A percentile compares a stretch with the other conserved stretches of the same genome.
Conservation (phyloP, 2,329 filamentous ascomycete genomes). For the Fusarium albidum region DNA sequence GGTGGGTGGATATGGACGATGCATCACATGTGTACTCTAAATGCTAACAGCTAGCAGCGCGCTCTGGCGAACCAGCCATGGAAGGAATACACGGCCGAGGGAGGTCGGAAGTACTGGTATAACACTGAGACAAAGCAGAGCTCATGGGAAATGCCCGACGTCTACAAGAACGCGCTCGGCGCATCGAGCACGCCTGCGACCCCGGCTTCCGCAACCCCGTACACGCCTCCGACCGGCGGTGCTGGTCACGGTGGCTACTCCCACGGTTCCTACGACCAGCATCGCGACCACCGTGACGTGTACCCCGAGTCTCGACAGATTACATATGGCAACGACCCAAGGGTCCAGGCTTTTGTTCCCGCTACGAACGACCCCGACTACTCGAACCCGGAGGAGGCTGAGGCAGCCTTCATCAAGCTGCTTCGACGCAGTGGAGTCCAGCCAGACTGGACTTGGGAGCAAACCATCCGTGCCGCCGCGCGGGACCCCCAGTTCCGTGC, state of each 20-base stretch:
- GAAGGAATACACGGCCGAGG: conserved; percentile 89
- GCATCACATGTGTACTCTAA: not conserved
- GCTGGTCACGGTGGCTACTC: conserved; percentile 44
- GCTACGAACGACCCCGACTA: conserved; percentile 80
- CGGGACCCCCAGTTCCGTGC: conserved; percentile 93
- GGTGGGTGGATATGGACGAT: conserved; percentile 57
- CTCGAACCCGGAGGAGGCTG: conserved; percentile 82
- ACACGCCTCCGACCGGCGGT: conserved; percentile 48
- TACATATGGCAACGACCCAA: conserved; percentile 63
- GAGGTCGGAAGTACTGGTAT: conserved; percentile 94
- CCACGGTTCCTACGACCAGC: conserved; percentile 47
- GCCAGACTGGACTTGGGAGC: conserved; percentile 92
- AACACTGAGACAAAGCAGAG: conserved; percentile 92
- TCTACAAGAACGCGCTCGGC: conserved; percentile 78
- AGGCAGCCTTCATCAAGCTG: conserved; percentile 91
- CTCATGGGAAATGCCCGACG: conserved; percentile 92
- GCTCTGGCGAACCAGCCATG: conserved; percentile 85
- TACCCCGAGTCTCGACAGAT: conserved; percentile 66
- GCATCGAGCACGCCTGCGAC: conserved; percentile 57
- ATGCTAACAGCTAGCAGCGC: conserved; percentile 60
- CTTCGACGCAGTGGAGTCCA: conserved; percentile 86
- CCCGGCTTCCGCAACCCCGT: conserved; percentile 51
- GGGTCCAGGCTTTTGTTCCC: conserved; percentile 67
- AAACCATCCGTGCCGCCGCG: conserved; percentile 84
- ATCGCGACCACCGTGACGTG: conserved; percentile 48